Percentiles rank a stretch among this genome's conserved stretches.
These are phyloP conservation scores for Holtermanniella nyarrowii DNA, from an alignment of 768 basidiomycete genomes.

Conservation along the genomic window DNA sequence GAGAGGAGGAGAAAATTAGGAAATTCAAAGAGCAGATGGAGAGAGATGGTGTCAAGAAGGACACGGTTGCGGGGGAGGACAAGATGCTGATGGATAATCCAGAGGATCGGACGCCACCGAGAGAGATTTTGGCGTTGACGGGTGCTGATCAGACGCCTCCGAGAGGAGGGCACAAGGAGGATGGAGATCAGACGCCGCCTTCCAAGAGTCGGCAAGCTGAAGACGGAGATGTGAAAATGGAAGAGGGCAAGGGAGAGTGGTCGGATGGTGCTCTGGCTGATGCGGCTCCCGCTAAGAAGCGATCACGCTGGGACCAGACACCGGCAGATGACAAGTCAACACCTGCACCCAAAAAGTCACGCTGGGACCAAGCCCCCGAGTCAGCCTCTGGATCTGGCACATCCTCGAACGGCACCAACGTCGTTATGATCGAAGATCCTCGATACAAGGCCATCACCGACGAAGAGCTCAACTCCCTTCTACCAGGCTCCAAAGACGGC, in stretches of 20 bases:
- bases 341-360: conserved; percentile 70
- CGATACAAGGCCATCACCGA: conserved; percentile 93
- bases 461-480: conserved; percentile 84
- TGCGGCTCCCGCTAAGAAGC: conserved; percentile 75
- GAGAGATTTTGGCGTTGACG: conserved; percentile 40
- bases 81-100: too few relatives aligned
- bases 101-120: conserved; percentile 79
- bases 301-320: conserved; percentile 92
- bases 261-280: conserved; percentile 60
- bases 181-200: conserved; percentile 42
- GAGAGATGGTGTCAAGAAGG: conserved; percentile 54
- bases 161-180: conserved; percentile 51
- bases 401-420: conserved; percentile 22
- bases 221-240: conserved; percentile 42
- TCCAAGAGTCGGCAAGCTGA: conserved; percentile 22
- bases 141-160: conserved; percentile 46
- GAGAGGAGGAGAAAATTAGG: conserved; percentile 77
- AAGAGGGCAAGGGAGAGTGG: conserved; percentile 67
- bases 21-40: conserved; percentile 82
- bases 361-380: conserved; percentile 74
- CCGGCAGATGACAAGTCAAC: conserved; percentile 49
- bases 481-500: conserved; percentile 60
- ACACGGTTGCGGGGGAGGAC: conserved; percentile 50
- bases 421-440: conserved; percentile 58
- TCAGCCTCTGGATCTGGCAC: conserved; percentile 45